Percentiles rank a stretch among this genome's conserved stretches.
These are phyloP conservation scores for Aspergillus haitiensis DNA, from an alignment of 495 filamentous ascomycete species.

Conservation along the genomic window DNA sequence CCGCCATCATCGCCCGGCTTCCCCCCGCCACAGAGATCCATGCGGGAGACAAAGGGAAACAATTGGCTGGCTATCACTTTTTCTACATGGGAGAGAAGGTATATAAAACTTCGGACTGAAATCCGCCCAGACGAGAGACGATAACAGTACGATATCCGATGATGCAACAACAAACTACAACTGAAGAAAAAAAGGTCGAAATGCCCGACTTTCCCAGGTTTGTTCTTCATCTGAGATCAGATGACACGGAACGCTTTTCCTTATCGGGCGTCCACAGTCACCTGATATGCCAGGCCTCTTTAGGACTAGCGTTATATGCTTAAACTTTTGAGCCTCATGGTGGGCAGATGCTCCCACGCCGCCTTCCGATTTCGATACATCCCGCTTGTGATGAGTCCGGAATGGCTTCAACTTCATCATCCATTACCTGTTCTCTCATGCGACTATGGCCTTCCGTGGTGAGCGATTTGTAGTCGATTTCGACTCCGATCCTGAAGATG, in stretches of 20 bases:
- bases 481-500: slow-evolving; percentile 40
- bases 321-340: slow-evolving; percentile 49
- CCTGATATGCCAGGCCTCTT: slow-evolving; percentile 23
- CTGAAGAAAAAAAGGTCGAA: no score
- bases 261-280: slow-evolving; percentile 21
- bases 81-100: no score
- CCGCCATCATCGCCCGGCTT: not conserved
- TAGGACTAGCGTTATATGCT: slow-evolving; percentile 31
- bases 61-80: not conserved
- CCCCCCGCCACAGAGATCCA: not conserved
- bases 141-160: no score
- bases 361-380: slow-evolving; percentile 1
- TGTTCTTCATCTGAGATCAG: slow-evolving; percentile 17
- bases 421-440: slow-evolving; percentile 1
- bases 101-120: no score
- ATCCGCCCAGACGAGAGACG: no score
- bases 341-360: slow-evolving; percentile 10
- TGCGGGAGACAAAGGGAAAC: not conserved
- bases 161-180: no score
- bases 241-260: slow-evolving; percentile 25
- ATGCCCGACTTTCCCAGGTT: no score
- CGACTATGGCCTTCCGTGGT: slow-evolving; percentile 58
- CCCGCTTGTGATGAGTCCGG: slow-evolving; percentile 21
- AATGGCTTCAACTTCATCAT: slow-evolving; percentile 13
- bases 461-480: slow-evolving; percentile 61